Base-by-base conservation (phyloP, 805 yeast genomes). In the Peterozyma toletana region DNA sequence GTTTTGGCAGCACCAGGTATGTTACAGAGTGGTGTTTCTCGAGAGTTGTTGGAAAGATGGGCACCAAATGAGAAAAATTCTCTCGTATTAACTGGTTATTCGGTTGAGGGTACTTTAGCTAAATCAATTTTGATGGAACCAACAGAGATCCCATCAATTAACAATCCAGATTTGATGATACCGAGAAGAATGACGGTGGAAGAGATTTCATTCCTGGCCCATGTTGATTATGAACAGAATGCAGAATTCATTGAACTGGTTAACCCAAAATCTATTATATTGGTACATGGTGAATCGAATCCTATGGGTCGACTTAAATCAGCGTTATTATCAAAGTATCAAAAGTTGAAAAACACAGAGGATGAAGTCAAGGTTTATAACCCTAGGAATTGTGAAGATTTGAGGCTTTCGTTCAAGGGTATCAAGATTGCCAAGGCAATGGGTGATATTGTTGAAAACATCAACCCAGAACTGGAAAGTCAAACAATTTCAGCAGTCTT, bases 151-250 rank as follows among this genome's bases (percentile, higher is more conserved):
- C 95, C 93, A 1, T 83, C 97, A 0, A 67, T 79, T 18, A 67
- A 71, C n/a, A 87, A 86, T 51, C 86, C 95, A 0, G 96, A 89
- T 48, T 66, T 81, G 15, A 76, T 79, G 47, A 83, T 93, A 35
- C 97, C 98, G 5, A 78, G 99, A 56, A 73, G 97, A 50, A 65
- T 95, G 44, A 77, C 76, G 39, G 82, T 93, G 14, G 97, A 91
- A 51, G 99, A 93, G 62, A 83, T 93, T 3, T 90, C 98, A 1
- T 93, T 93, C 71, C 98, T 99, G n/a, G 99, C 99, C 0, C 99
- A 93, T 63, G 99, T 93, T 17, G 99, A 93, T 59, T 93, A 84
- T 62, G 88, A 86, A 54, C 96, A 93, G 57, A 93, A 93, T 53
- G 70, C 96, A 1, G 86, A 85, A 45, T 93, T 93, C 57, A 93